These are phyloP conservation scores for Coemansia sp. DNA, from an alignment of 192 early-diverging fungal genomes.

Conservation along the genomic window DNA sequence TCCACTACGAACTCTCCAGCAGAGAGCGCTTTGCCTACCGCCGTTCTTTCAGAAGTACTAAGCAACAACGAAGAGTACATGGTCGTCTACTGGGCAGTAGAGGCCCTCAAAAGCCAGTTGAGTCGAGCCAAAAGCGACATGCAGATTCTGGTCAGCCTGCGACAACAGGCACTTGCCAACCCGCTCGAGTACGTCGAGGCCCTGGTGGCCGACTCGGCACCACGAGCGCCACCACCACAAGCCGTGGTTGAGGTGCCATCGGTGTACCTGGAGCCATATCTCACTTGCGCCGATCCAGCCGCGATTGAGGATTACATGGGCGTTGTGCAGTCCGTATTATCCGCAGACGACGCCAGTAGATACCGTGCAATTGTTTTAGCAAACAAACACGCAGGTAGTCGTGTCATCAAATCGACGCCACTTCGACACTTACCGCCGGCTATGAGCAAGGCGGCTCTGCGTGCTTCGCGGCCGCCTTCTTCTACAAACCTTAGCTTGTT, in stretches of 20 bases:
- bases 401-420: not conserved
- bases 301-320: slow-evolving; percentile 16
- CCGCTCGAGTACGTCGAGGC: slow-evolving; percentile 41
- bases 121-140: slow-evolving; percentile 47
- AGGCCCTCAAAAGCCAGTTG: slow-evolving; percentile 47
- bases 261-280: slow-evolving; percentile 33
- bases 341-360: not conserved
- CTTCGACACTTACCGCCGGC: slow-evolving; percentile 2
- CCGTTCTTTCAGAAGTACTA: slow-evolving; percentile 10
- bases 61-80: slow-evolving; percentile 53
- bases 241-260: slow-evolving; percentile 33
- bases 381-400: not conserved
- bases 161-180: slow-evolving; percentile 21
- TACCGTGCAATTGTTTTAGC: not conserved
- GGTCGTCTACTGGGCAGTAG: slow-evolving; percentile 39
- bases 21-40: slow-evolving; percentile 1
- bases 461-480: slow-evolving; percentile 10
- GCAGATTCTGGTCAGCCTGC: slow-evolving; percentile 22
- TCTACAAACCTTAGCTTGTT: slow-evolving; percentile 16
- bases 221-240: slow-evolving; percentile 29
- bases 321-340: not conserved
- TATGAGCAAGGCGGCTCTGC: slow-evolving; percentile 6
- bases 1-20: slow-evolving; percentile 3
- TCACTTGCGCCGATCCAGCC: slow-evolving; percentile 18
- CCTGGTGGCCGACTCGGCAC: slow-evolving; percentile 18